Conservation (phyloP, 2,329 filamentous ascomycete species). For the Sarocladiaceae sp. region DNA sequence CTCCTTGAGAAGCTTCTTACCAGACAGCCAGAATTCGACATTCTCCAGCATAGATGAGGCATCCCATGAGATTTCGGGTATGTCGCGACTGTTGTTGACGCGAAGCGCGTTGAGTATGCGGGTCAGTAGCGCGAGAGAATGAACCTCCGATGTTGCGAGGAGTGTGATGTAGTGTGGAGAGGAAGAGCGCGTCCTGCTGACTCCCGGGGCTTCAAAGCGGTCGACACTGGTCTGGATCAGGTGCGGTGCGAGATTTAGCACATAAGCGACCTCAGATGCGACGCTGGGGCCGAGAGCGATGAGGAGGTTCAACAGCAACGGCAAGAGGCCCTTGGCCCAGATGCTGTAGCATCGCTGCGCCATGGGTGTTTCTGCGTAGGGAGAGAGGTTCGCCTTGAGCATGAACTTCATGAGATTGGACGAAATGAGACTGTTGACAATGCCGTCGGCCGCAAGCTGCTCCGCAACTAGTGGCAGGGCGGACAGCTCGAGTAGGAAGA, state of each 20-base stretch:
- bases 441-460: conserved; percentile 79
- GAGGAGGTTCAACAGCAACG: conserved; percentile 82
- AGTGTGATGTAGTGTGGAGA: conserved; percentile 64
- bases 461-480: conserved; percentile 76
- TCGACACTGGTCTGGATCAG: conserved; percentile 68
- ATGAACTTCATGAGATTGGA: conserved; percentile 76
- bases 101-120: conserved; percentile 64
- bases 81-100: conserved; percentile 60
- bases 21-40: conserved; percentile 72
- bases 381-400: conserved; percentile 63
- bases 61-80: conserved; percentile 73
- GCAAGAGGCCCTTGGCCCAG: conserved; percentile 83
- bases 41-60: conserved; percentile 66
- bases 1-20: conserved; percentile 62
- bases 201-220: conserved; percentile 59
- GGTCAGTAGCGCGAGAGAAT: conserved; percentile 69
- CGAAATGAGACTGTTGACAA: conserved; percentile 71
- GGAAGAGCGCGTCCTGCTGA: conserved; percentile 45
- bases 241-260: conserved; percentile 82
- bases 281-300: conserved; percentile 74
- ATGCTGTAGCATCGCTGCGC: conserved; percentile 75
- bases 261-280: conserved; percentile 76
- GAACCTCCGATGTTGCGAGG: conserved; percentile 66
- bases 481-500: conserved; percentile 84
- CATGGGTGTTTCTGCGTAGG: conserved; percentile 66